Conservation (phyloP, 495 filamentous ascomycete species). For the Penicillium taxi region DNA sequence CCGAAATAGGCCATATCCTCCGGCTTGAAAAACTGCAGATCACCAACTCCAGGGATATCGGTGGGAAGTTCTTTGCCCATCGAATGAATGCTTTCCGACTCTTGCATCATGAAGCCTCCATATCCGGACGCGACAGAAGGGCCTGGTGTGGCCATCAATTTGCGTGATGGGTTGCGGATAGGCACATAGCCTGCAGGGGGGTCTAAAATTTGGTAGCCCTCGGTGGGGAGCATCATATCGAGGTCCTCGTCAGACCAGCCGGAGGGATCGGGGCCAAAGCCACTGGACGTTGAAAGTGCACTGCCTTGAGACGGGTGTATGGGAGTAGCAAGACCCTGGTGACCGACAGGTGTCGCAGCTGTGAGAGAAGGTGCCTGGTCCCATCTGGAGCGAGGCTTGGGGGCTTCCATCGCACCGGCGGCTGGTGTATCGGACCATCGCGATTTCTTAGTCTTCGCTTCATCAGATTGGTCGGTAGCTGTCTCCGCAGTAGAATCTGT, state of each 20-base stretch:
- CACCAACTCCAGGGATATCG: conserved; percentile 94
- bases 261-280: conserved; percentile 78
- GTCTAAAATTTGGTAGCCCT: conserved; percentile 90
- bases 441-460: conserved; percentile 64
- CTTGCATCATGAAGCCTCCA: conserved; percentile 96
- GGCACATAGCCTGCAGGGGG: conserved; percentile 90
- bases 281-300: conserved; percentile 45
- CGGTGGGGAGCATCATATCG: conserved; percentile 79
- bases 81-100: conserved; percentile 70
- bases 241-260: conserved; percentile 87
- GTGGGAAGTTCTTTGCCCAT: conserved; percentile 90
- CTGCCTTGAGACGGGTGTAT: conserved; percentile 70
- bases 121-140: conserved; percentile 54
- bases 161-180: conserved; percentile 67
- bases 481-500: conserved; percentile 37
- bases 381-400: conserved; percentile 74
- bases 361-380: conserved; percentile 66
- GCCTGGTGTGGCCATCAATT: conserved; percentile 68
- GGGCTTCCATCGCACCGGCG: conserved; percentile 43
- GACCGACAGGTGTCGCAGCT: conserved; percentile 70
- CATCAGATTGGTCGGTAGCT: conserved; percentile 36
- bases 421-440: conserved; percentile 86
- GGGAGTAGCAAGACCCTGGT: conserved; percentile 74
- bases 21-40: conserved; percentile 96
- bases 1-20: conserved; percentile 99